phyloP scores from a whole-genome alignment of 768 basidiomycete genomes.

The Boletus reticuloceps region DNA sequence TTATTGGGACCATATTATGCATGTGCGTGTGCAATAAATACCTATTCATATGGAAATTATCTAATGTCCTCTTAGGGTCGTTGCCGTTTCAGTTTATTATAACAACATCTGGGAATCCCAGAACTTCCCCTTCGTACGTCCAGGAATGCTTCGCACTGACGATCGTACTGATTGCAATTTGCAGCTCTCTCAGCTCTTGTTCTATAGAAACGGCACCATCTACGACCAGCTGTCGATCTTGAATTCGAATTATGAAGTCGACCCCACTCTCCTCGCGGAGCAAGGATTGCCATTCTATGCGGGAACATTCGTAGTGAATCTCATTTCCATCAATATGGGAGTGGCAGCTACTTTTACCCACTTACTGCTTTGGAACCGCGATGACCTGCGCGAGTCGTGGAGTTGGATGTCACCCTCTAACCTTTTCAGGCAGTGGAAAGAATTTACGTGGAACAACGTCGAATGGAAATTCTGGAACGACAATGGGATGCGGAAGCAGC shows the following conservation, averaged over 20 bases:
- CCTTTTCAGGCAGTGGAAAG: constrained; percentile 23
- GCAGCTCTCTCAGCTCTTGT: constrained; percentile 46
- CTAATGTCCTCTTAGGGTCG: constrained; percentile 21
- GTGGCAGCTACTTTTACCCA: constrained; percentile 49
- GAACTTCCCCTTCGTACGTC: constrained; percentile 53
- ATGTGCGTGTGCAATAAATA: constrained; percentile 34
- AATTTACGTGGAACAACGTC: constrained; percentile 28
- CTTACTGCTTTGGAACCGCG: constrained; percentile 50
- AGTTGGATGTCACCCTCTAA: constrained; percentile 39
- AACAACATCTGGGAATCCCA: constrained; percentile 57
- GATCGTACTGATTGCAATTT: constrained; percentile 7
- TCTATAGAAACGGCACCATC: constrained; percentile 48
- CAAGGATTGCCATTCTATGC: constrained; percentile 35
- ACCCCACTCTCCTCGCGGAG: constrained; percentile 44
- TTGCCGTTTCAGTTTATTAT: constrained; percentile 37
- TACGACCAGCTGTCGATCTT: constrained; percentile 55
- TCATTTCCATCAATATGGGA: constrained; percentile 19
- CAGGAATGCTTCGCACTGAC: background rate
- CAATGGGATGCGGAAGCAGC: constrained; percentile 18
- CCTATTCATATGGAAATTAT: background rate
- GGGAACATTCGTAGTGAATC: constrained; percentile 19
- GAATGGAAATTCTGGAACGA: constrained; percentile 38
- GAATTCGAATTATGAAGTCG: constrained; percentile 49
- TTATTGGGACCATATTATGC: constrained; percentile 50
- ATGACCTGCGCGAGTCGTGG: constrained; percentile 48